These are phyloP conservation scores for Mrakia gelida DNA, from an alignment of 768 basidiomycete species.

Conservation along the genomic window DNA sequence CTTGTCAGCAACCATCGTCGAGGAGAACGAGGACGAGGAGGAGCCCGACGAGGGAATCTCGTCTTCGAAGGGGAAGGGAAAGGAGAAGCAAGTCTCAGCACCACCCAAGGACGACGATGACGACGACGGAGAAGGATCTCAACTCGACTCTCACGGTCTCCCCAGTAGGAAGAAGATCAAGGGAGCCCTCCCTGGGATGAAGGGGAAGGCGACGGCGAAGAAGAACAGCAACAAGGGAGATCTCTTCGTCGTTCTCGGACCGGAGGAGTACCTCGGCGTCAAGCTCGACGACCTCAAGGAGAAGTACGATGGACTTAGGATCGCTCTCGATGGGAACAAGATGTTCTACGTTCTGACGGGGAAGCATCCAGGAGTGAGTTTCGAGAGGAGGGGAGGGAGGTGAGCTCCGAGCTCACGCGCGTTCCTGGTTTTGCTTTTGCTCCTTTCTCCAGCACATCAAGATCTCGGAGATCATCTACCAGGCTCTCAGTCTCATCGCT, in stretches of 20 bases:
- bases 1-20: not conserved
- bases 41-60: no score
- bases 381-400: not conserved
- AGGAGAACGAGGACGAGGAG: not conserved
- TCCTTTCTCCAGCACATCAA: not conserved
- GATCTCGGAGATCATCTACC: slow-evolving; percentile 19
- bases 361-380: slow-evolving; percentile 11
- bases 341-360: slow-evolving; percentile 16
- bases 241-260: not conserved
- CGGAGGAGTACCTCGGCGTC: not conserved
- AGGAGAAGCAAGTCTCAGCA: not conserved
- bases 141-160: not conserved
- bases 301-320: not conserved
- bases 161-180: not conserved
- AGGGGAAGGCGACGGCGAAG: not conserved
- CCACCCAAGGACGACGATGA: not conserved
- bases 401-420: not conserved
- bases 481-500: slow-evolving; percentile 21
- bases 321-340: slow-evolving; percentile 11
- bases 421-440: not conserved
- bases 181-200: not conserved
- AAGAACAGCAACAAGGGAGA: not conserved
- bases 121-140: not conserved
- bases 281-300: slow-evolving; percentile 17
- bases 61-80: not conserved